Conservation (phyloP, 768 basidiomycete genomes). For the Clitopilus passeckerianus region DNA sequence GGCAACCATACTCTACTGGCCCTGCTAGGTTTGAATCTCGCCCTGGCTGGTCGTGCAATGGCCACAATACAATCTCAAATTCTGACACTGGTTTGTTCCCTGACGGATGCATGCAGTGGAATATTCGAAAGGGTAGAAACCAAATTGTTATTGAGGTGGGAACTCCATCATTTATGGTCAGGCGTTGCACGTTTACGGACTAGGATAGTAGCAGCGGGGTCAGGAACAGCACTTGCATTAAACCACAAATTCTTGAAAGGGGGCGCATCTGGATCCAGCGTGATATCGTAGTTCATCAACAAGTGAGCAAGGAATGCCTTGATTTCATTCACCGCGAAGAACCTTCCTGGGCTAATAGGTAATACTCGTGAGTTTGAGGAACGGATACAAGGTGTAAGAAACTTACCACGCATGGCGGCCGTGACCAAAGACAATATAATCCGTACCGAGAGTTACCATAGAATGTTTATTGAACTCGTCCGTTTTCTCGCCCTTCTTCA, state of each 20-base stretch:
- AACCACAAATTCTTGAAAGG: slow-evolving; percentile 9
- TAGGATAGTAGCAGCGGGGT: neutral
- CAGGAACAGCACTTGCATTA: neutral
- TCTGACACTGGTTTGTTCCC: no score
- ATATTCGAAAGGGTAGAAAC: no score
- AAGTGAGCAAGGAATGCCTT: slow-evolving; percentile 27
- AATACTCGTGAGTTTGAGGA: neutral
- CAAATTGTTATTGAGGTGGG: no score
- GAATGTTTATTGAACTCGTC: slow-evolving; percentile 24
- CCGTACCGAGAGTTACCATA: slow-evolving; percentile 24
- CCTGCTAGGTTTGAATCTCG: no score
- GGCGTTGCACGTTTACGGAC: neutral
- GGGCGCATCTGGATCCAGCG: slow-evolving; percentile 17
- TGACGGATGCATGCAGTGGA: no score
- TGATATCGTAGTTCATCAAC: slow-evolving; percentile 28
- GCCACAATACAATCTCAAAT: no score
- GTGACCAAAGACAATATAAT: slow-evolving; percentile 22
- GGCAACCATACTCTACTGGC: no score
- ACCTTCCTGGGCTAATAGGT: slow-evolving; percentile 21
- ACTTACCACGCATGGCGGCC: slow-evolving; percentile 13
- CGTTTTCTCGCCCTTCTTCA: slow-evolving; percentile 22
- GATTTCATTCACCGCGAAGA: slow-evolving; percentile 28
- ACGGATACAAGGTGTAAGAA: no score
- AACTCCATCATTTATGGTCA: no score
- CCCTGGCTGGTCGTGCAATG: no score